These are phyloP conservation scores for Mucor circinelloides DNA, from an alignment of 371 early-diverging fungal species.

Conservation along the genomic window DNA sequence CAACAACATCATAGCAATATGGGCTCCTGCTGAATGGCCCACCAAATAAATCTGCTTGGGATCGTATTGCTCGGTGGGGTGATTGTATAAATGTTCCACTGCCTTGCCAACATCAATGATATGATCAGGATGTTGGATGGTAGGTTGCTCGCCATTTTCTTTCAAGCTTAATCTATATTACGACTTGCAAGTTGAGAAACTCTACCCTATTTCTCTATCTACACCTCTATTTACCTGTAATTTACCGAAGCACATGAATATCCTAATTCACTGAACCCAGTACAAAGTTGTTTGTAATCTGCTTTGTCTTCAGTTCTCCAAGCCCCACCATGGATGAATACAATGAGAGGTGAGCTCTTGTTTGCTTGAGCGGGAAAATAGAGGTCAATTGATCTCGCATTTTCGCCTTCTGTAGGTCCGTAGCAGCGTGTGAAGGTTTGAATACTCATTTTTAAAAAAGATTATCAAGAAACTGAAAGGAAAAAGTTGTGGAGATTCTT, in stretches of 20 bases:
- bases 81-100: conserved; percentile 42
- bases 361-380: conserved; percentile 21
- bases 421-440: conserved; percentile 5
- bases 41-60: conserved; percentile 55
- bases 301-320: conserved; percentile 81
- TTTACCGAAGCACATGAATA: conserved; percentile 69
- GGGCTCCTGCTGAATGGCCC: conserved; percentile 89
- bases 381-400: conserved; percentile 28
- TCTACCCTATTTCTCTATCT: background rate
- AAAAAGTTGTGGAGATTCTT: background rate
- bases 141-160: conserved; percentile 16
- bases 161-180: conserved; percentile 36
- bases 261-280: conserved; percentile 38
- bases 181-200: conserved; percentile 3
- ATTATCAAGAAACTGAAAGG: background rate
- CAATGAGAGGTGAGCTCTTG: conserved; percentile 49
- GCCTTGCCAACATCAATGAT: conserved; percentile 60
- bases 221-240: conserved; percentile 54
- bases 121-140: conserved; percentile 60
- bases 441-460: background rate
- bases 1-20: conserved; percentile 63
- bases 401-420: conserved; percentile 2
- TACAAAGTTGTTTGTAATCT: conserved; percentile 53
- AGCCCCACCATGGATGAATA: conserved; percentile 84
- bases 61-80: conserved; percentile 31